Conservation (phyloP, 2,329 filamentous ascomycete species). For the Monosporascus sp. region DNA sequence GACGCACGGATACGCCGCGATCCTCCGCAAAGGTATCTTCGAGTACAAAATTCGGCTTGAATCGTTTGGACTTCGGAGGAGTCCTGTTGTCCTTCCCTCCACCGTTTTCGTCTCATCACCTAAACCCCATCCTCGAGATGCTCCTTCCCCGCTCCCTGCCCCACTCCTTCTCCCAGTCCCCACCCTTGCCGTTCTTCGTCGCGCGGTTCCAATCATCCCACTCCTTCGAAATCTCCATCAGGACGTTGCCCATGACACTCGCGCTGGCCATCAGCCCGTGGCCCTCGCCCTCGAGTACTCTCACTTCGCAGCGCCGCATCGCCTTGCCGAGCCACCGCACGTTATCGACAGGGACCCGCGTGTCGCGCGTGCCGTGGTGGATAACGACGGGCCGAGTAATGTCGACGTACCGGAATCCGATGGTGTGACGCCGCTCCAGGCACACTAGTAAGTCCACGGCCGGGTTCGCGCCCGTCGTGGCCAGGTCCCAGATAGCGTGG, state of each 20-base stretch:
- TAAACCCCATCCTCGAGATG: not conserved
- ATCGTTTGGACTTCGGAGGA: no score
- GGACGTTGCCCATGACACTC: constrained; percentile 84
- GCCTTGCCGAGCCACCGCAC: constrained; percentile 90
- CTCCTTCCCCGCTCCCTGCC: constrained; percentile 22
- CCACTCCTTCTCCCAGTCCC: constrained; percentile 6
- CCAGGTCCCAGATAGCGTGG: constrained; percentile 88
- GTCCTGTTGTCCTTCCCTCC: not conserved
- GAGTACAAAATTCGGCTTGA: no score
- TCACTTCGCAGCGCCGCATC: constrained; percentile 88
- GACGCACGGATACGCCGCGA: no score
- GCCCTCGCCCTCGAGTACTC: constrained; percentile 84
- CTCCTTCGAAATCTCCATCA: constrained; percentile 89
- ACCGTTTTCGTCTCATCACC: not conserved
- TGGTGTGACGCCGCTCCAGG: constrained; percentile 81
- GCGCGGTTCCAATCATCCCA: constrained; percentile 82
- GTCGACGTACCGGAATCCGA: constrained; percentile 95
- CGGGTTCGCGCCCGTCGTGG: constrained; percentile 86
- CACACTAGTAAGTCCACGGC: constrained; percentile 91
- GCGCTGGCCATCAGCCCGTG: constrained; percentile 96
- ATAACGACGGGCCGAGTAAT: constrained; percentile 89
- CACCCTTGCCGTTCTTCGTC: constrained; percentile 33
- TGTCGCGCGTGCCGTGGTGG: constrained; percentile 87
- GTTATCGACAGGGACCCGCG: constrained; percentile 89
- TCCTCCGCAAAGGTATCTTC: no score